A percentile compares a stretch with the other conserved stretches of the same genome.
These are phyloP conservation scores for Nemania serpens DNA, from an alignment of 2,329 filamentous ascomycete genomes.

Conservation along the genomic window DNA sequence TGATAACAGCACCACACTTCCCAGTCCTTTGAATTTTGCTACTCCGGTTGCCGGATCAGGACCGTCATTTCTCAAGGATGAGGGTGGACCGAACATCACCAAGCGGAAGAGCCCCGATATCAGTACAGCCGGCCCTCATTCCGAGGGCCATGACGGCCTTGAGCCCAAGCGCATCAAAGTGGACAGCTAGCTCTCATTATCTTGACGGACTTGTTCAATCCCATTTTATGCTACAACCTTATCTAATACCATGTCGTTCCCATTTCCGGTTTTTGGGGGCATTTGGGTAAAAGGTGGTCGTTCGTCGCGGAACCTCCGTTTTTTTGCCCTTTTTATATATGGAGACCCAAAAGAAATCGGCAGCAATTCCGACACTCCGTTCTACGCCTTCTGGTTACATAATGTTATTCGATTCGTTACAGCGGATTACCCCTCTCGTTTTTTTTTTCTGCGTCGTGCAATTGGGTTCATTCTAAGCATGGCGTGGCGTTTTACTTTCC, in stretches of 20 bases:
- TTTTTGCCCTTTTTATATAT: neutral
- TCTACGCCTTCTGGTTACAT: slow-evolving; percentile 30
- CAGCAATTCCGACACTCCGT: slow-evolving; percentile 29
- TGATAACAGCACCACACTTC: slow-evolving; percentile 80
- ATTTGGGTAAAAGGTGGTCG: neutral
- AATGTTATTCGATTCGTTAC: slow-evolving; percentile 28
- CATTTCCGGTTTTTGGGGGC: slow-evolving; percentile 11
- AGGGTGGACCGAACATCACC: slow-evolving; percentile 44
- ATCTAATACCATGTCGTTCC: slow-evolving; percentile 10
- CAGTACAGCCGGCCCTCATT: slow-evolving; percentile 45
- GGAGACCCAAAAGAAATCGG: slow-evolving; percentile 16
- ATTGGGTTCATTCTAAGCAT: slow-evolving; percentile 32
- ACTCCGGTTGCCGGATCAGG: slow-evolving; percentile 72
- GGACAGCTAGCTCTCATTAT: slow-evolving; percentile 45
- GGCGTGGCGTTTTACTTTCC: slow-evolving; percentile 36
- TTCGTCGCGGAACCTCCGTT: neutral
- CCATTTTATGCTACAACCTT: neutral
- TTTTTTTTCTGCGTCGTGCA: slow-evolving; percentile 35
- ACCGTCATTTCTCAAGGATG: slow-evolving; percentile 66
- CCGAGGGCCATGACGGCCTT: slow-evolving; percentile 50
- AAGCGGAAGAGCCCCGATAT: slow-evolving; percentile 64
- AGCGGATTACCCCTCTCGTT: slow-evolving; percentile 28
- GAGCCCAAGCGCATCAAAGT: slow-evolving; percentile 61
- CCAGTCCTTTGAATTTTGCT: slow-evolving; percentile 89
- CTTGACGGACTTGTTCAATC: neutral